Evolutionary conservation across 495 filamentous ascomycete species (phyloP), one percentile per base, ranked within the genome.

Genomic region (Penicillium psychrofluorescens): DNA sequence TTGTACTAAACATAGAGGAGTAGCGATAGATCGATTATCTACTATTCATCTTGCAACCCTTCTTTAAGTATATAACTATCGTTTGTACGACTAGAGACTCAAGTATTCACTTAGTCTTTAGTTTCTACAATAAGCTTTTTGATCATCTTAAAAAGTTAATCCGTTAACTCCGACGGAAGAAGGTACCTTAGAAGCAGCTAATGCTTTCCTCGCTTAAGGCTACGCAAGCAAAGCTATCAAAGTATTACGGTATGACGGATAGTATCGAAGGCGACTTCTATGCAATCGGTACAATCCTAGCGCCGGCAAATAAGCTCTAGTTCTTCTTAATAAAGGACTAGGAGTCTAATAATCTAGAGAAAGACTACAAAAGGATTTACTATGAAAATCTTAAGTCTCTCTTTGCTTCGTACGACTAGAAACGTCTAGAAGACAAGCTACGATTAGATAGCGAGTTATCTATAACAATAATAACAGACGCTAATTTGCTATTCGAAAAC

Each of bases 291-390:
- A 45, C 39, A 45, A 45, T 45, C 7, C 29, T 39, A 33, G 27
- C 27, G 28, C 14, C 9, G 2, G 28, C 28, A n/a, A 45, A 45
- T 38, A 45, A 45, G 29, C 13, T 45, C 6, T 32, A 45, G 10
- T 45, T 45, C 14, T 45, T 45, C 28, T n/a, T 5, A 2, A 16
- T 39, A 33, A 45, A 45, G n/a, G 28, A 39, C 22, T 45, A 45
- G 29, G 38, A n/a, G n/a, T n/a, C n/a, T n/a, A n/a, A 40, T 22
- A 4, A 16, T 16, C 16, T 4, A 16, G 16, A 16, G 16, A 38
- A 44, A 11, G 22, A 37, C 8, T 44, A 44, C 5, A 11, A 13
- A 30, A 36, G n/a, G 4, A 36, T 30, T 7, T 44, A 44, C 7
- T 36, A 37, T 29, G 9, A 36, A 29, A 29, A 22, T 37, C 37